These are phyloP conservation scores for Colletotrichum truncatum DNA, from an alignment of 2,329 filamentous ascomycete genomes.

Conservation along the genomic window DNA sequence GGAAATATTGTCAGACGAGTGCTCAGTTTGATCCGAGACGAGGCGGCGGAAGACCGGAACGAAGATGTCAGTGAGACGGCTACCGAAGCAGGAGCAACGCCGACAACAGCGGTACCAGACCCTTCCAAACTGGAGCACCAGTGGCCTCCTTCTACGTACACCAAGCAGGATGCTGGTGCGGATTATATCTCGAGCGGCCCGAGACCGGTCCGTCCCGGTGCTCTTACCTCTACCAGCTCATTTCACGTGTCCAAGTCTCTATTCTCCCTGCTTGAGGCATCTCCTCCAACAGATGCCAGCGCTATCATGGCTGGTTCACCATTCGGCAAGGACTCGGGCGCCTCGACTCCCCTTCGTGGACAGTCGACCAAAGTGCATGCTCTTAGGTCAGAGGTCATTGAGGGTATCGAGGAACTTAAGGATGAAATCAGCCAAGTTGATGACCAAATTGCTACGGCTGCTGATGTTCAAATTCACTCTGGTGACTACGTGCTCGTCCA, in stretches of 20 bases:
- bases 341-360: conserved; percentile 57
- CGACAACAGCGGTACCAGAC: conserved; percentile 49
- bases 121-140: conserved; percentile 39
- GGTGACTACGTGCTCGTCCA: conserved; percentile 93
- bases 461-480: conserved; percentile 91
- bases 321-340: conserved; percentile 52
- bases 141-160: conserved; percentile 41
- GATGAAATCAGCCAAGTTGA: conserved; percentile 94
- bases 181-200: conserved; percentile 32
- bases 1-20: conserved; percentile 95
- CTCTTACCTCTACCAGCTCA: conserved; percentile 70
- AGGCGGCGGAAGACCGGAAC: conserved; percentile 83
- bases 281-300: conserved; percentile 56
- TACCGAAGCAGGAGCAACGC: conserved; percentile 52
- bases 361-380: conserved; percentile 67
- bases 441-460: conserved; percentile 88
- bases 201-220: conserved; percentile 60
- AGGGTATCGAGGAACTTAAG: conserved; percentile 94
- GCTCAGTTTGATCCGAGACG: conserved; percentile 89
- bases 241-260: conserved; percentile 79
- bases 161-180: conserved; percentile 44
- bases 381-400: conserved; percentile 88
- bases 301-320: conserved; percentile 53
- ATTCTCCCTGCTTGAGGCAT: conserved; percentile 86
- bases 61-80: conserved; percentile 65